Percentiles rank a stretch among this genome's conserved stretches.
Conservation (phyloP, 371 early-diverging fungal species). For the Dichotomocladium elegans region DNA sequence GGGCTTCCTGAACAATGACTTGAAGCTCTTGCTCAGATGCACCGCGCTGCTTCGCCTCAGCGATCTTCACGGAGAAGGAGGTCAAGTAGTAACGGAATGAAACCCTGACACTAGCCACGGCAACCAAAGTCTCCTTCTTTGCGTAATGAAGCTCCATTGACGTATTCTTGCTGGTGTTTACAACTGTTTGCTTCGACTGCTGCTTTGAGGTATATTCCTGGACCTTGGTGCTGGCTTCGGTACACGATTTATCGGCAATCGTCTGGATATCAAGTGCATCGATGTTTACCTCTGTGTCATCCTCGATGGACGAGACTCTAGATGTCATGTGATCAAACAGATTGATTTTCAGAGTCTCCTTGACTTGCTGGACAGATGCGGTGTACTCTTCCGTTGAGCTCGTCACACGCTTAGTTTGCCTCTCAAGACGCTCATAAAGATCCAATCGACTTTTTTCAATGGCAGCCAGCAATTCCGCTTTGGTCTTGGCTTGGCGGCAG, state of each 20-base stretch:
- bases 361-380: slow-evolving; percentile 25
- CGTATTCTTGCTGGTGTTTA: no score
- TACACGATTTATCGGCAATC: slow-evolving; percentile 11
- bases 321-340: slow-evolving; percentile 27
- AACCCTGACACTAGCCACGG: slow-evolving; percentile 28
- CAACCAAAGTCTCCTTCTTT: slow-evolving; percentile 18
- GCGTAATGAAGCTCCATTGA: no score
- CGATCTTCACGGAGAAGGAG: slow-evolving; percentile 15
- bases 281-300: slow-evolving; percentile 8
- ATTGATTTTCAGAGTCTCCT: slow-evolving; percentile 32
- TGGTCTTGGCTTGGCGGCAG: slow-evolving; percentile 25
- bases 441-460: slow-evolving; percentile 30
- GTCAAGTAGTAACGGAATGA: slow-evolving; percentile 32
- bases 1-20: slow-evolving; percentile 17
- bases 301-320: slow-evolving; percentile 9
- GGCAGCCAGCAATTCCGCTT: slow-evolving; percentile 15
- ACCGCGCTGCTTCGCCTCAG: slow-evolving; percentile 21
- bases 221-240: slow-evolving; percentile 24
- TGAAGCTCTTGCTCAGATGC: slow-evolving; percentile 33
- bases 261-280: slow-evolving; percentile 20
- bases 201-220: slow-evolving; percentile 8
- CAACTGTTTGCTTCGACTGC: not conserved
- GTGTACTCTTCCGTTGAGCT: slow-evolving; percentile 23
- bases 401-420: slow-evolving; percentile 24
- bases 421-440: slow-evolving; percentile 29